These are phyloP conservation scores for Pestalotiopsis sp. DNA, from an alignment of 2,329 filamentous ascomycete species.

Conservation along the genomic window DNA sequence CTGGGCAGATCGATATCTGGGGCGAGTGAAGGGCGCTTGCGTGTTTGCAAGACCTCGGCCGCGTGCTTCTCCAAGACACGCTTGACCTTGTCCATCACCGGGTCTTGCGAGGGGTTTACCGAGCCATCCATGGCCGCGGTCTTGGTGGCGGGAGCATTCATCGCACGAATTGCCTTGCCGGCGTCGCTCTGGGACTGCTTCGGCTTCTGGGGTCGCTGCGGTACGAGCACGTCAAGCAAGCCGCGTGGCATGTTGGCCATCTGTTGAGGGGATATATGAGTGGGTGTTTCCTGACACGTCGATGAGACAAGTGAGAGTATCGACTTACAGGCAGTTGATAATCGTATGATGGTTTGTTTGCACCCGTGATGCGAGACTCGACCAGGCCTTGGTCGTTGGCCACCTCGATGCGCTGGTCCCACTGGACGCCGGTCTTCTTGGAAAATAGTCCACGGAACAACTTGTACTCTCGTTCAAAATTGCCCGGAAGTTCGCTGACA, in stretches of 20 bases:
- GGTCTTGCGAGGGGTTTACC: too few relatives aligned
- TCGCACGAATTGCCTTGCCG: too few relatives aligned
- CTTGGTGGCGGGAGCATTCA: too few relatives aligned
- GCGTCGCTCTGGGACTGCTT: too few relatives aligned
- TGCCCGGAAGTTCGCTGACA: conserved; percentile 39
- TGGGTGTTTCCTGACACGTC: not conserved
- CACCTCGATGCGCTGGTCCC: conserved; percentile 55
- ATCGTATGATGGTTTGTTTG: conserved; percentile 14
- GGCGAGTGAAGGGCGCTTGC: too few relatives aligned
- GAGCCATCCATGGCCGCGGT: too few relatives aligned
- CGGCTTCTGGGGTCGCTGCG: too few relatives aligned
- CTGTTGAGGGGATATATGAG: not conserved
- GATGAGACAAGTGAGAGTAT: not conserved
- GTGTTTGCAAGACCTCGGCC: too few relatives aligned
- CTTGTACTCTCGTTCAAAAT: conserved; percentile 46
- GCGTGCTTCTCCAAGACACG: too few relatives aligned
- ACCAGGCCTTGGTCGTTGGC: conserved; percentile 25
- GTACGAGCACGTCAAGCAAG: too few relatives aligned
- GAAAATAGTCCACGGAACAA: conserved; percentile 61
- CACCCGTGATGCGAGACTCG: not conserved
- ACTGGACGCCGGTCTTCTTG: conserved; percentile 58
- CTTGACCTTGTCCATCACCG: too few relatives aligned
- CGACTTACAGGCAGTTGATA: conserved; percentile 34
- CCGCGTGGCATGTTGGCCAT: not conserved
- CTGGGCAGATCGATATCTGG: too few relatives aligned